Conservation (phyloP, 2,329 filamentous ascomycete genomes). For the Claviceps africana region DNA sequence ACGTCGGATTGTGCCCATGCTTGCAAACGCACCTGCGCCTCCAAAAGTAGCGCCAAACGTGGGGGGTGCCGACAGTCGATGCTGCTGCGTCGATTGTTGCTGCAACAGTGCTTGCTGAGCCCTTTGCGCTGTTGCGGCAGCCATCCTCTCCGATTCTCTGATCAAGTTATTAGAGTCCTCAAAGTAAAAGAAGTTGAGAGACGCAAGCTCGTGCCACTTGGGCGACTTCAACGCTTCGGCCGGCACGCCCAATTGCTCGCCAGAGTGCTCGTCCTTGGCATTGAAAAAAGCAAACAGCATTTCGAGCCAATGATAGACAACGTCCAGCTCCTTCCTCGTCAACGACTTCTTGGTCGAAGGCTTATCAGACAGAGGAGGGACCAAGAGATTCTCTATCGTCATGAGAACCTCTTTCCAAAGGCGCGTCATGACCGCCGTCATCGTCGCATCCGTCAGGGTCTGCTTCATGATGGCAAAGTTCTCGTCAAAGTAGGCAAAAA, state of each 20-base stretch:
- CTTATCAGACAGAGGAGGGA: slow-evolving; percentile 91
- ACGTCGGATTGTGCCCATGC: slow-evolving; percentile 51
- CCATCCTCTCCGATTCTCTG: slow-evolving; percentile 92
- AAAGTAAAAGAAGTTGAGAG: slow-evolving; percentile 97
- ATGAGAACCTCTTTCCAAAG: slow-evolving; percentile 95
- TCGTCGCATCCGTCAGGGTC: slow-evolving; percentile 85
- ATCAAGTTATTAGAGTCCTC: slow-evolving; percentile 83
- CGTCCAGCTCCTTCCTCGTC: slow-evolving; percentile 75
- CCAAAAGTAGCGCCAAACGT: slow-evolving; percentile 22
- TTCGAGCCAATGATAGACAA: slow-evolving; percentile 89
- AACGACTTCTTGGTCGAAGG: slow-evolving; percentile 74
- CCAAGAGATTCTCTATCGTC: slow-evolving; percentile 77
- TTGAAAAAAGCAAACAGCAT: slow-evolving; percentile 92
- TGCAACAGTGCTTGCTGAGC: slow-evolving; percentile 53
- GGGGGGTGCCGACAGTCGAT: slow-evolving; percentile 57
- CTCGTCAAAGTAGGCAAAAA: slow-evolving; percentile 93
- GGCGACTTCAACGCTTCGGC: slow-evolving; percentile 86
- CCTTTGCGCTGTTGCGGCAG: slow-evolving; percentile 65
- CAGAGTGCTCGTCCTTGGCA: slow-evolving; percentile 66
- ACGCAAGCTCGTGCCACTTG: slow-evolving; percentile 95
- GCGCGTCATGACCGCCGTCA: slow-evolving; percentile 96
- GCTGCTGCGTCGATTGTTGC: slow-evolving; percentile 29
- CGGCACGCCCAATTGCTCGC: slow-evolving; percentile 77
- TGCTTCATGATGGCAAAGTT: slow-evolving; percentile 99
- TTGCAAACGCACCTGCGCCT: slow-evolving; percentile 36